These are phyloP conservation scores for Gossypium schwendimanii DNA, from an alignment of 441 rosid genomes.

Conservation along the genomic window DNA sequence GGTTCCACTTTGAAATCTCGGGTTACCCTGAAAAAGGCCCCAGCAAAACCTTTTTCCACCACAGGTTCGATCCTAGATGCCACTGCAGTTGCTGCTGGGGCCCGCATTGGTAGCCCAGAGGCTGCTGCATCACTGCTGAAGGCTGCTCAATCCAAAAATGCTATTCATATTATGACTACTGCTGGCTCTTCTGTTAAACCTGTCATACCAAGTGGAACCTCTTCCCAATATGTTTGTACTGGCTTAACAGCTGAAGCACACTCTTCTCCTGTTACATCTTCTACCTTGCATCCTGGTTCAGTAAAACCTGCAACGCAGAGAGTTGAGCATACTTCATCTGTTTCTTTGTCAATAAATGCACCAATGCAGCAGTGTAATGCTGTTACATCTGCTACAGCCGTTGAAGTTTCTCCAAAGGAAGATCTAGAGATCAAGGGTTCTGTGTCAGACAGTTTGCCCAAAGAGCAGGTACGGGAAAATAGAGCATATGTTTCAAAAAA, in stretches of 20 bases:
- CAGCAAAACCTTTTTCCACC: slow-evolving; percentile 33
- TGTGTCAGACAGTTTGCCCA: slow-evolving; percentile 9
- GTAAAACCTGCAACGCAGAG: slow-evolving; percentile 31
- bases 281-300: slow-evolving; percentile 21
- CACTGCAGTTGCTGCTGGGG: slow-evolving; percentile 55
- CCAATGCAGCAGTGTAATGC: slow-evolving; percentile 28
- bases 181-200: slow-evolving; percentile 32
- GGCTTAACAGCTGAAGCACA: slow-evolving; percentile 23
- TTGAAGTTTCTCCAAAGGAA: slow-evolving; percentile 28
- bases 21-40: slow-evolving; percentile 31
- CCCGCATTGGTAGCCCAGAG: slow-evolving; percentile 62
- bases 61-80: slow-evolving; percentile 60
- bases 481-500: slow-evolving; percentile 18
- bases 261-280: slow-evolving; percentile 29
- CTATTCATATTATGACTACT: slow-evolving; percentile 43
- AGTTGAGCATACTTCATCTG: slow-evolving; percentile 26
- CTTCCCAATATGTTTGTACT: background rate
- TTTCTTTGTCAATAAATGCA: slow-evolving; percentile 21
- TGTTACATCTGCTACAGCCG: slow-evolving; percentile 20
- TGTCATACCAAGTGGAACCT: background rate
- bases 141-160: slow-evolving; percentile 63
- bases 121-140: slow-evolving; percentile 55
- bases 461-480: slow-evolving; percentile 29
- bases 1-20: slow-evolving; percentile 38
- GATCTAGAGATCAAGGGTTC: background rate